A percentile compares a stretch with the other conserved stretches of the same genome.
phyloP scores from a whole-genome alignment of 495 filamentous ascomycete genomes.

The Lasiosphaeria ovina region DNA sequence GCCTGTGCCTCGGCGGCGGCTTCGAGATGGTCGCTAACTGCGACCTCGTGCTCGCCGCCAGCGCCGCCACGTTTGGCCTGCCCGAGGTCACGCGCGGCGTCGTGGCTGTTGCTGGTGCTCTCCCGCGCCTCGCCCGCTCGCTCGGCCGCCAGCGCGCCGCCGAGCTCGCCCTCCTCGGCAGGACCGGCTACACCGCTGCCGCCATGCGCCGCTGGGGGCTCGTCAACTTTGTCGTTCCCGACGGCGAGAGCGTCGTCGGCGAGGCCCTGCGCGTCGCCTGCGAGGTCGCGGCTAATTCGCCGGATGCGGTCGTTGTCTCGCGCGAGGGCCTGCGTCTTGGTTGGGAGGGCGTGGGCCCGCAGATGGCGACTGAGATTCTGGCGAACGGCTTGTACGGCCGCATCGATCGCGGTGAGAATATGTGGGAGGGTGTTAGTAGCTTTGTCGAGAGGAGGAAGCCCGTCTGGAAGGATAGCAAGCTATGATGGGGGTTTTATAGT shows the following conservation, averaged over 20 bases:
- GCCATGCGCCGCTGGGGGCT: slow-evolving; percentile 71
- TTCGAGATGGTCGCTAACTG: slow-evolving; percentile 73
- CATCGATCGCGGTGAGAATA: slow-evolving; percentile 68
- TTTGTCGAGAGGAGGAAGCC: slow-evolving; percentile 79
- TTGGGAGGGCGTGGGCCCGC: slow-evolving; percentile 60
- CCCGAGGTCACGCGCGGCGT: slow-evolving; percentile 74
- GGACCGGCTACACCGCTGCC: slow-evolving; percentile 52
- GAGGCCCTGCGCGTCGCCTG: slow-evolving; percentile 54
- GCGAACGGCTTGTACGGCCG: slow-evolving; percentile 56
- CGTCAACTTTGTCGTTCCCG: slow-evolving; percentile 66
- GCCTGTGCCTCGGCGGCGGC: slow-evolving; percentile 71
- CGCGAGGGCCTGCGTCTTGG: slow-evolving; percentile 65
- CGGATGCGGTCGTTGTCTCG: slow-evolving; percentile 70
- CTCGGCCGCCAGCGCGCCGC: slow-evolving; percentile 67
- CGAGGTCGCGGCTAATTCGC: slow-evolving; percentile 61
- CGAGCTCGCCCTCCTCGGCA: slow-evolving; percentile 72
- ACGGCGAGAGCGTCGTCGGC: slow-evolving; percentile 45
- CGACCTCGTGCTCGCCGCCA: slow-evolving; percentile 68
- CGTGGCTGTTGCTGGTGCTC: slow-evolving; percentile 67
- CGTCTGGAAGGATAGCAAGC: slow-evolving; percentile 69
- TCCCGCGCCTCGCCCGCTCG: slow-evolving; percentile 69
- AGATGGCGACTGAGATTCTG: slow-evolving; percentile 59
- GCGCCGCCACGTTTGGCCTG: slow-evolving; percentile 59
- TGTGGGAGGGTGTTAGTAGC: slow-evolving; percentile 70
- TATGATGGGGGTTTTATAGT: slow-evolving; percentile 50